Evolutionary conservation across 2,329 filamentous ascomycete species (phyloP).

Genomic region (Raffaelea arxii): DNA sequence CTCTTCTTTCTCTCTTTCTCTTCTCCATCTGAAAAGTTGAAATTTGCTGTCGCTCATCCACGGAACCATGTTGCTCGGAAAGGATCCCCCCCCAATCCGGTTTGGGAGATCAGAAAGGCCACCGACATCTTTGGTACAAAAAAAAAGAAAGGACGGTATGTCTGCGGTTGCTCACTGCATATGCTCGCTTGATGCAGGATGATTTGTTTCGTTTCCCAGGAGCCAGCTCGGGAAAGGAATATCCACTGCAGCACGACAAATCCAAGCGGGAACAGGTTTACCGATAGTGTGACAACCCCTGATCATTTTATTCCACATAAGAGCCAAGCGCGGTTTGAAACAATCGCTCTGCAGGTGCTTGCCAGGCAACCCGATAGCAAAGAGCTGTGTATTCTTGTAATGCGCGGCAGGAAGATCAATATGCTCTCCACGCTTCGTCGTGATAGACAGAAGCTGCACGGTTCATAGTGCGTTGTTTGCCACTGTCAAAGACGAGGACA

Average conservation of each 20-base stretch:
- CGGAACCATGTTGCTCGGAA: conserved; percentile 5
- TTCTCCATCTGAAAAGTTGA: conserved; percentile 3
- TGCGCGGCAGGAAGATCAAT: neutral
- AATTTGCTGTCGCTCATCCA: neutral
- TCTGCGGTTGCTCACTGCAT: conserved; percentile 38
- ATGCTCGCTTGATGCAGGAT: conserved; percentile 31
- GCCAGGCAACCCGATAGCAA: conserved; percentile 44
- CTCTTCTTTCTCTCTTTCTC: too few relatives aligned
- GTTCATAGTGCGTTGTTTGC: too few relatives aligned
- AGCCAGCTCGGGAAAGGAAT: conserved; percentile 15
- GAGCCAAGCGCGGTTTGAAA: too few relatives aligned
- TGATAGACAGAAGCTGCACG: too few relatives aligned
- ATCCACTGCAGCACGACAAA: conserved; percentile 11
- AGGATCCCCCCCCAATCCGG: neutral
- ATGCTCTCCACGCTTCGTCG: too few relatives aligned
- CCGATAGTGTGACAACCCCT: conserved; percentile 7
- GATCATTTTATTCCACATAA: conserved; percentile 4
- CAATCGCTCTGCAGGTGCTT: conserved; percentile 38
- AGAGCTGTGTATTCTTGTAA: conserved; percentile 21
- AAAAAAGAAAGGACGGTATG: conserved; percentile 1
- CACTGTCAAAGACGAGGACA: too few relatives aligned
- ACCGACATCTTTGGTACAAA: neutral
- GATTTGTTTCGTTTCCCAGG: conserved; percentile 20
- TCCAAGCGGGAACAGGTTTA: neutral
- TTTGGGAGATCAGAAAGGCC: too few relatives aligned